Evolutionary conservation across 129 eudicot genomes (phyloP).

Genomic region (Artemisia tridentata): DNA sequence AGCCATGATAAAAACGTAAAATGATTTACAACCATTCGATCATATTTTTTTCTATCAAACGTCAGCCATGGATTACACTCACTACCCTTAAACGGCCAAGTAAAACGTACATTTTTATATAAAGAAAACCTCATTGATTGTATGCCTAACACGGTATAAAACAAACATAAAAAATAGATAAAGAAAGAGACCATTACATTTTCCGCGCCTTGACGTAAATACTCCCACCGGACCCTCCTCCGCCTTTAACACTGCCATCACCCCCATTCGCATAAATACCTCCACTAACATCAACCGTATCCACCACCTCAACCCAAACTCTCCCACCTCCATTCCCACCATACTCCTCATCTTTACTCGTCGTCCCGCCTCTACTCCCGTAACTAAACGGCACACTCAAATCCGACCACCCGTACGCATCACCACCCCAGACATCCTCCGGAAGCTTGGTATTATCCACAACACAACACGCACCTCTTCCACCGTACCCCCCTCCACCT

Average conservation of each 20-base stretch:
- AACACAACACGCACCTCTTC: slow-evolving; percentile 92
- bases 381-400: slow-evolving; percentile 56
- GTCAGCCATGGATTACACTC: too few relatives aligned
- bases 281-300: slow-evolving; percentile 43
- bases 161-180: background rate
- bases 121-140: background rate
- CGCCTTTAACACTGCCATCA: slow-evolving; percentile 78
- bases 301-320: slow-evolving; percentile 56
- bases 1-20: too few relatives aligned
- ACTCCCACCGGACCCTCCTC: slow-evolving; percentile 98
- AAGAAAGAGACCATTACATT: slow-evolving; percentile 54
- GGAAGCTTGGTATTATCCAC: slow-evolving; percentile 71
- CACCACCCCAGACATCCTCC: slow-evolving; percentile 98
- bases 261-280: slow-evolving; percentile 76
- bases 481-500: slow-evolving; percentile 91
- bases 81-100: too few relatives aligned
- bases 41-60: too few relatives aligned
- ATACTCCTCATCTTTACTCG: slow-evolving; percentile 64
- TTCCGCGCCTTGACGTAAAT: slow-evolving; percentile 51
- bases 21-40: too few relatives aligned
- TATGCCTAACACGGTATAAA: background rate
- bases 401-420: slow-evolving; percentile 70
- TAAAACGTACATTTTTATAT: background rate
- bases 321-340: slow-evolving; percentile 94
- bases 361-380: slow-evolving; percentile 86